Percentiles rank a stretch among this genome's conserved stretches.
phyloP scores from a whole-genome alignment of 192 early-diverging fungal species.

The Funneliformis geosporum region DNA sequence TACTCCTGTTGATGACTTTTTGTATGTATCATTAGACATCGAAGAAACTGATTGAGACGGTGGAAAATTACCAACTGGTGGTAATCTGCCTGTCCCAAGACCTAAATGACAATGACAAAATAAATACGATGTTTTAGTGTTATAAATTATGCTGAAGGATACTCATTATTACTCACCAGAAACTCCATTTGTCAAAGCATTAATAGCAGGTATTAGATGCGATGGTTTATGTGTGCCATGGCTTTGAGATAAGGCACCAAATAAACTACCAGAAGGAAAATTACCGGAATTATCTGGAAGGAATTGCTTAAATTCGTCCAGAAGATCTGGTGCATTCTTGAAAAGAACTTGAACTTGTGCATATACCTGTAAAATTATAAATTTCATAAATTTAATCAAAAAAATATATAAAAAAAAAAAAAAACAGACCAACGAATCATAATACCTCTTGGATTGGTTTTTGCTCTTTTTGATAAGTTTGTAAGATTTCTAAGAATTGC shows the following conservation, averaged over 20 bases:
- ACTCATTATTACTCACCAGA: conserved; percentile 39
- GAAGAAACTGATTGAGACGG: conserved; percentile 33
- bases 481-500: conserved; percentile 95
- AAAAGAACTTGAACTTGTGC: conserved; percentile 91
- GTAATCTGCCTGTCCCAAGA: conserved; percentile 45
- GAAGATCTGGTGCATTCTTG: conserved; percentile 78
- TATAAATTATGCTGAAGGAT: background rate
- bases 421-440: conserved; percentile 1
- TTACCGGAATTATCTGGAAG: conserved; percentile 84
- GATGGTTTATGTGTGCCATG: conserved; percentile 40
- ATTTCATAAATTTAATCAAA: background rate
- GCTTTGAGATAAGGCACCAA: conserved; percentile 46
- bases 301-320: conserved; percentile 99
- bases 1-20: conserved; percentile 8
- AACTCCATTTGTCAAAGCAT: conserved; percentile 53
- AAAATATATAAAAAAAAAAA: background rate
- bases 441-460: conserved; percentile 90
- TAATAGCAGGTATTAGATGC: conserved; percentile 44
- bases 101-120: background rate
- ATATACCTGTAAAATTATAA: conserved; percentile 68
- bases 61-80: conserved; percentile 60
- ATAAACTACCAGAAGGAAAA: conserved; percentile 44
- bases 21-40: conserved; percentile 10
- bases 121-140: background rate
- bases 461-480: conserved; percentile 96